Evolutionary conservation across 805 yeast genomes (phyloP).

Genomic region (Martiniozyma abietophila): DNA sequence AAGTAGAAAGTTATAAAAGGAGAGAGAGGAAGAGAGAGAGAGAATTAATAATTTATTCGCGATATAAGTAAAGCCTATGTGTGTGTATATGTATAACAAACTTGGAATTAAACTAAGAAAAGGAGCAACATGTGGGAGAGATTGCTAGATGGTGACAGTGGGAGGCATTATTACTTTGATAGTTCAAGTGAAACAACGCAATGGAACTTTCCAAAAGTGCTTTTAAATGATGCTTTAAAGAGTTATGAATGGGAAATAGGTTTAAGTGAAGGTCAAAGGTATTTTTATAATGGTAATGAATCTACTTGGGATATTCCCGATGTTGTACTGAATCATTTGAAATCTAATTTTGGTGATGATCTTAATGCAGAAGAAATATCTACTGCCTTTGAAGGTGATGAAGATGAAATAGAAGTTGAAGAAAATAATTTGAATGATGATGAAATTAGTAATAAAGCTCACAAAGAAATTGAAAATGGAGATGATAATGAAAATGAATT

Average conservation of each 20-base stretch:
- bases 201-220: constrained; percentile 71
- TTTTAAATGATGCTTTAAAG: constrained; percentile 30
- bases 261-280: constrained; percentile 44
- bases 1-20: neutral
- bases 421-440: neutral
- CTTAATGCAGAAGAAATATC: constrained; percentile 8
- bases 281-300: constrained; percentile 61
- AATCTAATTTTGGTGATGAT: constrained; percentile 13
- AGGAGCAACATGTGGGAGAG: constrained; percentile 60
- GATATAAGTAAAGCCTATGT: no score
- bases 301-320: constrained; percentile 79
- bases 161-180: constrained; percentile 66
- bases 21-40: neutral
- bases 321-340: constrained; percentile 25
- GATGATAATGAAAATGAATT: neutral
- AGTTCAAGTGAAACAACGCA: constrained; percentile 55
- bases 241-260: constrained; percentile 39
- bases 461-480: constrained; percentile 2
- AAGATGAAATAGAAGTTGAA: neutral
- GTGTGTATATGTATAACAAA: neutral
- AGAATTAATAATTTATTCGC: no score
- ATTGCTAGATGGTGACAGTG: constrained; percentile 47
- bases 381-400: neutral
- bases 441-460: constrained; percentile 6
- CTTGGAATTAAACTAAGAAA: neutral